Evolutionary conservation across 192 early-diverging fungal species (phyloP).

Genomic region (Backusella sp.): DNA sequence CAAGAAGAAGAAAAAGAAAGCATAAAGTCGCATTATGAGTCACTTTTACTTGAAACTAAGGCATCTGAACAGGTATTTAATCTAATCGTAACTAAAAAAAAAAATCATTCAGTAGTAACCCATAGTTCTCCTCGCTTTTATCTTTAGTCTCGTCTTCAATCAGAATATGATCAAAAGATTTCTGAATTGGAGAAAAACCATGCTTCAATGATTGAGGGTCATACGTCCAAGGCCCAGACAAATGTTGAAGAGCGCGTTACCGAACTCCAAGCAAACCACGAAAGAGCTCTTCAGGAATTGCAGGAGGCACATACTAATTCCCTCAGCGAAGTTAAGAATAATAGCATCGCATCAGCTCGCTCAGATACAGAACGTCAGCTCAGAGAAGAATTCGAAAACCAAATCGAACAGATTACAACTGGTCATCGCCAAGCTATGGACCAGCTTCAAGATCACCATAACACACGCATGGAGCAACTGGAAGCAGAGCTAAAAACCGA

Average conservation of each 20-base stretch:
- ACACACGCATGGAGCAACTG: constrained; percentile 12
- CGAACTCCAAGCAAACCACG: background rate
- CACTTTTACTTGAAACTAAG: background rate
- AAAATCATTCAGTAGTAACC: background rate
- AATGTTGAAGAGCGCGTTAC: background rate
- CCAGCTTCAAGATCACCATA: constrained; percentile 19
- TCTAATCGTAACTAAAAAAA: background rate
- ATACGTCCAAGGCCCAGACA: background rate
- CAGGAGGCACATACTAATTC: background rate
- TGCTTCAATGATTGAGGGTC: background rate
- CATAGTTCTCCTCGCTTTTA: background rate
- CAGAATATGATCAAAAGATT: constrained; percentile 10
- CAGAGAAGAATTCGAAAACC: constrained; percentile 25
- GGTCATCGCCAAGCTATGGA: constrained; percentile 28
- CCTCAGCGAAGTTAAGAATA: constrained; percentile 10
- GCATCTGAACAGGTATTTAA: constrained; percentile 2
- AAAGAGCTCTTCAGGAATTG: background rate
- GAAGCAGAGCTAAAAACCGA: constrained; percentile 14
- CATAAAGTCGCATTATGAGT: background rate
- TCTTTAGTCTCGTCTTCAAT: constrained; percentile 10
- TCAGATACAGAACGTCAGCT: constrained; percentile 21
- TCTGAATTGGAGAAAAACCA: background rate
- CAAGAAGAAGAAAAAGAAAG: constrained; percentile 6
- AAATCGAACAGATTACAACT: constrained; percentile 16
- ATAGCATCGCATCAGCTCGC: constrained; percentile 1